phyloP scores from a whole-genome alignment of 2,329 filamentous ascomycete species.

The Aspergillus eucalypticola region DNA sequence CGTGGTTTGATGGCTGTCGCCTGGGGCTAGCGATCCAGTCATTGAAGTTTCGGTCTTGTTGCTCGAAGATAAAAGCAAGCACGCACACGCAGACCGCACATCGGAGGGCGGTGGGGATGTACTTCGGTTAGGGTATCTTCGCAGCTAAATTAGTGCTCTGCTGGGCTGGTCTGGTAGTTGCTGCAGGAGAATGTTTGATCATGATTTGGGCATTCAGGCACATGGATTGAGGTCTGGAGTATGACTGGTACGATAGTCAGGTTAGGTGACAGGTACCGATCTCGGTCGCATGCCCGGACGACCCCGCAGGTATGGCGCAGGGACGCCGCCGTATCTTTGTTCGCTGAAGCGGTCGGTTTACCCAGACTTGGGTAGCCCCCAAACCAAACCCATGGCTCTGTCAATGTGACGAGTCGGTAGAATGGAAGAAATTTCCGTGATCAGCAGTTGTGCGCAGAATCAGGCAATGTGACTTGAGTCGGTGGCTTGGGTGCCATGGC shows the following conservation, averaged over 20 bases:
- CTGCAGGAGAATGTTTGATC: neutral
- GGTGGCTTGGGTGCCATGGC: neutral
- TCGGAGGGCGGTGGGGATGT: neutral
- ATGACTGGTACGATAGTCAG: slow-evolving; percentile 1
- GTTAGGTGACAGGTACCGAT: neutral
- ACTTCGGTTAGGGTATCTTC: neutral
- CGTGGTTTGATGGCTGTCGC: neutral
- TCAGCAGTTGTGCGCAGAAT: neutral
- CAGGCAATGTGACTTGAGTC: neutral
- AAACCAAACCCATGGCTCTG: neutral
- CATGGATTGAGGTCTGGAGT: neutral
- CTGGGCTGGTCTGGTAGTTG: neutral
- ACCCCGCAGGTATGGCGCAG: neutral
- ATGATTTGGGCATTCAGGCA: neutral
- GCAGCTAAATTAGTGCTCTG: neutral
- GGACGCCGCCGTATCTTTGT: neutral
- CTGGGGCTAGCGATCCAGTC: too few species aligned
- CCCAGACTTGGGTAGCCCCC: neutral
- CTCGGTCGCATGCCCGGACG: neutral
- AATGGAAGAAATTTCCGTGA: neutral
- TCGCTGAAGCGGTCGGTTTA: neutral
- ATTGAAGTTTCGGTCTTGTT: neutral
- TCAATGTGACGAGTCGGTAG: slow-evolving; percentile 1
- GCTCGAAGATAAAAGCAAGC: neutral
- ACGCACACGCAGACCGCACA: too few species aligned